Conservation (phyloP, 768 basidiomycete genomes). For the Rhodosporidiobolus sp. region DNA sequence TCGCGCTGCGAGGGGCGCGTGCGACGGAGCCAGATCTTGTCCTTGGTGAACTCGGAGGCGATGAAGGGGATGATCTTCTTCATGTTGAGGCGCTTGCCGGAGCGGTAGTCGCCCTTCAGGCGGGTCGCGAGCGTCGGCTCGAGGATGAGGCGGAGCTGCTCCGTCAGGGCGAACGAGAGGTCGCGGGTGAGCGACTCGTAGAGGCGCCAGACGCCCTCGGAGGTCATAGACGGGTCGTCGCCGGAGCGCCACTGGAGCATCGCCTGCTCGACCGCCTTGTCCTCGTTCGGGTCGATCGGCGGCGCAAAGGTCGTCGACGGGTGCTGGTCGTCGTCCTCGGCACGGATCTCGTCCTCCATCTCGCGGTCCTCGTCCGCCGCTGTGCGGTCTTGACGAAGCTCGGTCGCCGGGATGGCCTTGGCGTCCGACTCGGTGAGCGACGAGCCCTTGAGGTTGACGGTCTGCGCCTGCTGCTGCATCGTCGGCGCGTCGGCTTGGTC, state of each 20-base stretch:
- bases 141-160: conserved; percentile 91
- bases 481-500: conserved; percentile 36
- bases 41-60: conserved; percentile 97
- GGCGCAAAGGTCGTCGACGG: conserved; percentile 48
- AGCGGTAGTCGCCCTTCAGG: conserved; percentile 92
- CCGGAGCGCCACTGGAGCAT: conserved; percentile 62
- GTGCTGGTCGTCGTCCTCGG: conserved; percentile 60
- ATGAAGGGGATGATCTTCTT: conserved; percentile 97
- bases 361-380: conserved; percentile 43
- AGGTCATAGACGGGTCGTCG: conserved; percentile 59
- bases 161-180: conserved; percentile 85
- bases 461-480: conserved; percentile 27
- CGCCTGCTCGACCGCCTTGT: conserved; percentile 55
- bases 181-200: conserved; percentile 89
- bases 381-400: conserved; percentile 35
- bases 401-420: conserved; percentile 49
- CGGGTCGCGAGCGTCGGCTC: conserved; percentile 92
- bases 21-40: conserved; percentile 96
- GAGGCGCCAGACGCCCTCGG: conserved; percentile 80
- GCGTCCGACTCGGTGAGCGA: conserved; percentile 41
- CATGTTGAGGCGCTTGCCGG: conserved; percentile 97
- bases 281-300: conserved; percentile 42
- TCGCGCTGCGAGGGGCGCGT: conserved; percentile 90
- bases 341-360: conserved; percentile 43
- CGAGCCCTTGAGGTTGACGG: conserved; percentile 38